Base-by-base conservation (phyloP, 2,329 filamentous ascomycete genomes). In the Exophiala sp. region DNA sequence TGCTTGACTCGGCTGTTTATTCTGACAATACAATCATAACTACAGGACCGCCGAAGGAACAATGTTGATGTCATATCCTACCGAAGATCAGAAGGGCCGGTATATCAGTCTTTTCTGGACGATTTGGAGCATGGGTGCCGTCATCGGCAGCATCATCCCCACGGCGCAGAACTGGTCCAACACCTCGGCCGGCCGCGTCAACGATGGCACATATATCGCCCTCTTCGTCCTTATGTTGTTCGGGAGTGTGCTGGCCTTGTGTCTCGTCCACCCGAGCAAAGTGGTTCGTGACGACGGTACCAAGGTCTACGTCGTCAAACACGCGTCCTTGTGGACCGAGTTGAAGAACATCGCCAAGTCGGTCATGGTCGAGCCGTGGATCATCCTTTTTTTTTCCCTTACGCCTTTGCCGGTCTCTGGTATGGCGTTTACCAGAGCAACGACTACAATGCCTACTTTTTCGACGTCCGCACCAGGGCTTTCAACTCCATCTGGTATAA, bases 41-140 rank as follows among this genome's bases (percentile, higher is more conserved):
- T 9, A 14, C 21, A 40, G 37, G 37, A 13, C 43, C 24, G 21
- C 43, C 29, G 14, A 29, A 30, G 18, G 32, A 21, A 32, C 42
- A 10, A 24, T 40, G 3, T 24, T 50, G 16, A 24, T 43, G 35
- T 51, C 48, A 8, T 95, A 95, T 66, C 90, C 90, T 1, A 74
- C 79, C 16, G 90, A 95, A 69, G 68, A 80, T 29, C 79, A 81
- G 58, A 95, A 95, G 75, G 90, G 90, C 37, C 82, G 83, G 52
- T 95, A 88, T 67, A 95, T 95, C 66, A 86, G 86, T 53, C 83
- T 82, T 73, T 95, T 95, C 71, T 95, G 90, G 90, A 82, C 89
- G 66, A 94, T 96, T 63, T 96, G 95, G 77, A 95, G 95, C 69
- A 69, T 90, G 52, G 90, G 90, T 61, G 89, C 83, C 62, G 89